Conservation (phyloP, 768 basidiomycete species). For the Thelephora aurantiotincta region DNA sequence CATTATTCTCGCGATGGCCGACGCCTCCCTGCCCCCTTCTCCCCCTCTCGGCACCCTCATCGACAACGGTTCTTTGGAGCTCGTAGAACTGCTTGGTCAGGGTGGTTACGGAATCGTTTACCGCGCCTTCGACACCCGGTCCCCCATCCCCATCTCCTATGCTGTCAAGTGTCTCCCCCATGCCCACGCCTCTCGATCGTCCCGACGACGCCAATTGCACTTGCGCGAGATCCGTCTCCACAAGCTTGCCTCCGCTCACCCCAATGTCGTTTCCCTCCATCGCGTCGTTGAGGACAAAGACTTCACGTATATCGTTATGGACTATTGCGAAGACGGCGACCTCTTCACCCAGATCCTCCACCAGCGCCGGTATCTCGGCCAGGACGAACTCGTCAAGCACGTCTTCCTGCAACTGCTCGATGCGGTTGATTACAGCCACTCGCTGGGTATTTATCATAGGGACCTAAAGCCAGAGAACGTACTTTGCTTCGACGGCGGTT, state of each 20-base stretch:
- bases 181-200: constrained; percentile 27
- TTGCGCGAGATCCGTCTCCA: constrained; percentile 81
- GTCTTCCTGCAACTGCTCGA: constrained; percentile 92
- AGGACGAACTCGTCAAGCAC: constrained; percentile 72
- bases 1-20: constrained; percentile 12
- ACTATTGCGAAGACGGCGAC: constrained; percentile 84
- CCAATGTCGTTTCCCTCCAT: constrained; percentile 78
- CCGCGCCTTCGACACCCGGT: constrained; percentile 53
- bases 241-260: constrained; percentile 58
- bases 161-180: constrained; percentile 87
- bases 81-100: constrained; percentile 77
- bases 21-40: constrained; percentile 28
- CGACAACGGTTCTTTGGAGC: constrained; percentile 69
- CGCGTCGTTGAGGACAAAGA: constrained; percentile 73
- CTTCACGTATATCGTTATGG: constrained; percentile 85
- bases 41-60: constrained; percentile 62
- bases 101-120: constrained; percentile 96
- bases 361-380: constrained; percentile 65
- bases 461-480: constrained; percentile 97
- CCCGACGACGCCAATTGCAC: constrained; percentile 62
- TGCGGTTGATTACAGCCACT: constrained; percentile 88
- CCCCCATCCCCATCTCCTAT: constrained; percentile 39
- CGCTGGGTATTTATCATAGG: constrained; percentile 85
- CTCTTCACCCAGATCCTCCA: constrained; percentile 84
- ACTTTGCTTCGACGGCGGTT: constrained; percentile 69